These are phyloP conservation scores for Ustilago esculenta DNA, from an alignment of 1,284 basidiomycete genomes.

Conservation along the genomic window DNA sequence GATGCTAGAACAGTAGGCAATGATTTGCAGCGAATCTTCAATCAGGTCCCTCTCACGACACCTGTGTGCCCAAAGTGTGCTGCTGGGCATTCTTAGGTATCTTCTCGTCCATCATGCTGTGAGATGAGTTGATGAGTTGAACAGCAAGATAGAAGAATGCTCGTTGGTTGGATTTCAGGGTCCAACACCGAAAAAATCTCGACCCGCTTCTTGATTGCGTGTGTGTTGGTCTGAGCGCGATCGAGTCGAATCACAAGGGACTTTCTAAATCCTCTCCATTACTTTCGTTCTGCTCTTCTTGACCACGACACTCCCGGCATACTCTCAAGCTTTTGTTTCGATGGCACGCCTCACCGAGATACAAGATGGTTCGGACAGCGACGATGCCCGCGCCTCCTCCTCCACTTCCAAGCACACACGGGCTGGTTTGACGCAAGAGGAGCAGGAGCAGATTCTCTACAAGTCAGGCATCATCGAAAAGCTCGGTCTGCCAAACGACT, in stretches of 20 bases:
- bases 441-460: constrained; percentile 41
- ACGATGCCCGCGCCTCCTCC: constrained; percentile 5
- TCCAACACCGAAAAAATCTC: no score
- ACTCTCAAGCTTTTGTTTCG: no score
- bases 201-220: not conserved
- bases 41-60: no score
- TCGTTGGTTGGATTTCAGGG: not conserved
- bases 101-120: no score
- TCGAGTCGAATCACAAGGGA: no score
- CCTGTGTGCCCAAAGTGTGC: no score
- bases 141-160: not conserved
- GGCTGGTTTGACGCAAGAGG: constrained; percentile 32
- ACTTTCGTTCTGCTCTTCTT: not conserved
- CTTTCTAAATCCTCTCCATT: not conserved
- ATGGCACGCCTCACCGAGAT: constrained; percentile 45
- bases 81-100: no score
- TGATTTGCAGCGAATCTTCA: no score
- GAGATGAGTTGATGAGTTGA: not conserved
- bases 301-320: no score
- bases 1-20: no score
- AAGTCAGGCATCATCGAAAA: constrained; percentile 44
- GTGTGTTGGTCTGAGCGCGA: not conserved
- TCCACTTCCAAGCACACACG: constrained; percentile 1
- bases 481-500: constrained; percentile 45
- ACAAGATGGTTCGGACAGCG: constrained; percentile 33